Evolutionary conservation across 2,329 filamentous ascomycete genomes (phyloP), one percentile per base, ranked within the genome.

Genomic region (Didymella keratinophila): DNA sequence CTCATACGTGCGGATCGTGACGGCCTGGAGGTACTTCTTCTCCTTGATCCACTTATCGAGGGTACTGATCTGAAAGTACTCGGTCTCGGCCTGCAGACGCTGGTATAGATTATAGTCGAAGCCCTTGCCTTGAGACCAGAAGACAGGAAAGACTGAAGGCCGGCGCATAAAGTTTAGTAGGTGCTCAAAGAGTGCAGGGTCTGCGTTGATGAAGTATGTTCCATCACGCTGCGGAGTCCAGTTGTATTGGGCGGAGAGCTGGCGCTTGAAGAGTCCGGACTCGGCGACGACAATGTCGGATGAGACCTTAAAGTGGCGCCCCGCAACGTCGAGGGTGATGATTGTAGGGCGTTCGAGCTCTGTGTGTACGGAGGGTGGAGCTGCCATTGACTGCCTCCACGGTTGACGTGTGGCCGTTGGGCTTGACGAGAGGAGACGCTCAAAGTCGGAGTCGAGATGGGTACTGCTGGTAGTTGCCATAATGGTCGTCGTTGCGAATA

Each of bases 151-250:
- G 1, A 59, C 43, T 1, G 20, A 4, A 0, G 66, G 68, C 16
- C 66, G 65, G 0, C 64, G 63, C 67, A 71, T 66, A 48, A 65
- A 71, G 6, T 46, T 18, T 0, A 71, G 44, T 1, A 71, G 37
- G 32, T 70, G 52, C 12, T 68, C 53, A 56, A 81, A 81, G 2
- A 77, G 27, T 0, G 66, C 58, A 0, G 73, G 65, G 42, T 80
- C 75, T 0, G 75, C 65, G 54, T 81, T 78, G 20, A 81, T 52
- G 63, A 80, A 80, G 62, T 75, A 75, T 0, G 71, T 69, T 0
- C 72, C 75, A 21, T 79, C 62, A 0, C 28, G 12, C 32, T 66
- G 30, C 10, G 61, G 58, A 2, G 20, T 30, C 62, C 63, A 61
- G 2, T 25, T 25, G 39, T 47, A 62, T n/a, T 47, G 25, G 2